Base-by-base conservation (phyloP, 2,329 filamentous ascomycete species). In the Plenodomus biglobosus region DNA sequence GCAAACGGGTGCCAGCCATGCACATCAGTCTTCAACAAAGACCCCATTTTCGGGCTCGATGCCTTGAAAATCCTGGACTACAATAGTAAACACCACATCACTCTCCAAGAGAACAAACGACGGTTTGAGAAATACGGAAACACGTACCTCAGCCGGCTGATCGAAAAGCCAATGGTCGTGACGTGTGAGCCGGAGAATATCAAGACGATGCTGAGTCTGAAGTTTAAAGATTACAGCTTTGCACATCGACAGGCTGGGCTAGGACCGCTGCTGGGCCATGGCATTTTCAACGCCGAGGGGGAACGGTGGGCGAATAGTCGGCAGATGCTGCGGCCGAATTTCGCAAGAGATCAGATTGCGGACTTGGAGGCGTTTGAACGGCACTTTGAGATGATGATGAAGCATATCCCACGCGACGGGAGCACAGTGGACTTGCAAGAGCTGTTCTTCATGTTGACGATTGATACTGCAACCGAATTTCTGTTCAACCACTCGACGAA, bases 311-410 rank as follows among this genome's bases (percentile, higher is more conserved):
- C 66, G 10, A 68, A 71, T 40, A 69, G 65, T 17, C 65, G 77
- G 8, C 73, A 77, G 21, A 70, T 79, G 53, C 71, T 86, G 13
- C 72, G 80, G 18, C 80, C 80, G 1, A 79, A 80, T 50, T 83
- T 83, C 55, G 74, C 71, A 1, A 69, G 78, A 8, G 73, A 76
- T 10, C 80, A 82, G 53, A 73, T 83, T 8, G 76, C 75, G 3
- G 78, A 83, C 58, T 64, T 83, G 5, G 70, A 73, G 1, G 81
- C 80, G 1, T 85, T 87, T 42, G 85, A 88, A 58, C 70, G 66
- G 2, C 84, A 87, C 69, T 75, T 86, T 15, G 68, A 75, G 24
- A 74, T 79, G 20, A 72, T 90, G 47, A 74, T 88, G 20, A 73
- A 76, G n/a, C 76, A 78, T 18, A 76, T 90, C 8, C 83, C 84